phyloP scores from a whole-genome alignment of 208 protist species.

The Acanthamoeba lenticulata region DNA sequence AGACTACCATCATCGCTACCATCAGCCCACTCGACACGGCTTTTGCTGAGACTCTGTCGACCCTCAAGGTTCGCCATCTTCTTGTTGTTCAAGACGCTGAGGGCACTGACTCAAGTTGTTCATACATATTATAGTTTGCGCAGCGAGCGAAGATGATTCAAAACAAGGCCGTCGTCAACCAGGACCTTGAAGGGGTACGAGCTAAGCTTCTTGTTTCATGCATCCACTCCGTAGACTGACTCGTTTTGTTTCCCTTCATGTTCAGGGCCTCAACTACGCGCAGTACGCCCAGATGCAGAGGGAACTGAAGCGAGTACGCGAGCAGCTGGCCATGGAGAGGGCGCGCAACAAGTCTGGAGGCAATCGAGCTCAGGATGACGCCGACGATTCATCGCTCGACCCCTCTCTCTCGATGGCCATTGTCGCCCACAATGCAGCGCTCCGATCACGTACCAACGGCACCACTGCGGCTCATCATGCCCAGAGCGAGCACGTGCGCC shows the following conservation, averaged over 20 bases:
- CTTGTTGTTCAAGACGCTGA: too few species aligned
- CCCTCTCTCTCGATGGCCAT: constrained; percentile 7
- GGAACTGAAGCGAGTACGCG: constrained; percentile 48
- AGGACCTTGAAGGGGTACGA: constrained; percentile 51
- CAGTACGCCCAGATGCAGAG: constrained; percentile 16
- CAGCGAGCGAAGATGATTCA: constrained; percentile 75
- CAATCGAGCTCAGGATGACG: background rate
- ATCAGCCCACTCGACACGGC: constrained; percentile 63
- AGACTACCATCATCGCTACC: constrained; percentile 80
- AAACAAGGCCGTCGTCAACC: constrained; percentile 75
- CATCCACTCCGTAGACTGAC: background rate
- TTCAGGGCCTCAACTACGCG: constrained; percentile 29
- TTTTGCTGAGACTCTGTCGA: constrained; percentile 77
- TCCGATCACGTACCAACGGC: background rate
- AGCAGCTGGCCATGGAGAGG: constrained; percentile 38
- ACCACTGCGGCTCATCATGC: background rate
- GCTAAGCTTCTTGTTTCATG: background rate
- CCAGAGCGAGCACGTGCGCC: background rate
- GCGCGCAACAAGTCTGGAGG: background rate
- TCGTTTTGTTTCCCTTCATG: background rate
- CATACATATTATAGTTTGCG: constrained; percentile 20
- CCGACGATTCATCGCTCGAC: too few species aligned
- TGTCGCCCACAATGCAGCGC: background rate
- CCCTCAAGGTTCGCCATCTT: constrained; percentile 68
- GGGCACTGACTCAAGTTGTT: background rate